Evolutionary conservation across 148 eudicot genomes (phyloP).

Genomic region (Camellia sinensis): DNA sequence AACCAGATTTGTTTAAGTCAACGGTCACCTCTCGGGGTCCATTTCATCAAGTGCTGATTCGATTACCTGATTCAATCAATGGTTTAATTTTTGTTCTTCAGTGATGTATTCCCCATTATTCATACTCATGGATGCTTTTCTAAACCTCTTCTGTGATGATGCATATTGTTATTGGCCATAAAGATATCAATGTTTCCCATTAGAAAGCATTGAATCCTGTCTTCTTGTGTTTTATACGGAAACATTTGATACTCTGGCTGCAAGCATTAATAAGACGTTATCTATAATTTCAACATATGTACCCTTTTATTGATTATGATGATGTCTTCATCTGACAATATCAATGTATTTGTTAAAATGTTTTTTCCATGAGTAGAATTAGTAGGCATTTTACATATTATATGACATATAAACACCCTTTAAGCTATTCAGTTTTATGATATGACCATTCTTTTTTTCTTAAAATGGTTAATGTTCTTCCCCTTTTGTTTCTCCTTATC

Average conservation of each 20-base stretch:
- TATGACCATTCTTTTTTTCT: neutral
- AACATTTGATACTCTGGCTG: neutral
- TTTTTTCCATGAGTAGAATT: neutral
- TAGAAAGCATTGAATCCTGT: neutral
- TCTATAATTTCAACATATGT: neutral
- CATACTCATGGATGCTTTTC: neutral
- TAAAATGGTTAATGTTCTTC: neutral
- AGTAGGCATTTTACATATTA: neutral
- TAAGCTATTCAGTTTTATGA: neutral
- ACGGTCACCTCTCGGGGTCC: neutral
- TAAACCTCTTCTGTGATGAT: neutral
- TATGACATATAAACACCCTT: neutral
- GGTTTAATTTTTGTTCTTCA: neutral
- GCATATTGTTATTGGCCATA: too few relatives aligned
- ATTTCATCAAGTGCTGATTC: neutral
- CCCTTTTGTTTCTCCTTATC: neutral
- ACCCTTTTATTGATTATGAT: neutral
- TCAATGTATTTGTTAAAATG: too few relatives aligned
- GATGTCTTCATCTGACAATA: neutral
- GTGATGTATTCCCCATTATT: neutral
- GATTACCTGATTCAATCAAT: neutral
- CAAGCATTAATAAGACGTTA: neutral
- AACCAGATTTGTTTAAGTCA: neutral
- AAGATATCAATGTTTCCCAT: neutral
- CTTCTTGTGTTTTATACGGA: neutral